These are phyloP conservation scores for Lecanicillium sp. DNA, from an alignment of 2,329 filamentous ascomycete genomes.

Conservation along the genomic window DNA sequence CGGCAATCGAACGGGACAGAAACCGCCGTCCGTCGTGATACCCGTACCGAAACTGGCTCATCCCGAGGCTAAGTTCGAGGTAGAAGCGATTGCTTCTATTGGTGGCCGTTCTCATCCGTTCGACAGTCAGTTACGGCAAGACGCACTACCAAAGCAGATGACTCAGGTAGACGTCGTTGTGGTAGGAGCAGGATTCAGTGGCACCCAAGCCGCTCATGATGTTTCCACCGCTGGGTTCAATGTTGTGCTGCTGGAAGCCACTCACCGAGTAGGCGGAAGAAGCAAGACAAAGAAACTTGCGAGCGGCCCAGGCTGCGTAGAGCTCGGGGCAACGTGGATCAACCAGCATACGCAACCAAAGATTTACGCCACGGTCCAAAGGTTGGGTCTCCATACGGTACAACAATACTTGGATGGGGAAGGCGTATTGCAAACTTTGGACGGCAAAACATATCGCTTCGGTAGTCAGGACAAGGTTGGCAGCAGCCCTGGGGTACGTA, in stretches of 20 bases:
- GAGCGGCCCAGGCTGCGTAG: slow-evolving; percentile 7
- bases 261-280: background rate
- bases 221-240: background rate
- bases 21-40: background rate
- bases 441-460: background rate
- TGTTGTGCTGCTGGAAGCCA: background rate
- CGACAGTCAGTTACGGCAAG: background rate
- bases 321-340: slow-evolving; percentile 12
- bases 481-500: background rate
- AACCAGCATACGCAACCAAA: slow-evolving; percentile 10
- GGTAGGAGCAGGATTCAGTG: background rate
- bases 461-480: background rate
- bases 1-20: background rate
- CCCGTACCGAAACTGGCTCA: background rate
- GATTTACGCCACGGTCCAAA: slow-evolving; percentile 3
- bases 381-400: slow-evolving; percentile 9
- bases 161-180: background rate
- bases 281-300: background rate
- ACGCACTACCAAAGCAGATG: background rate
- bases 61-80: background rate
- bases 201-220: background rate
- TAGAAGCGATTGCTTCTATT: background rate
- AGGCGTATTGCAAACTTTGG: slow-evolving; percentile 3
- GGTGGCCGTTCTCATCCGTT: background rate
- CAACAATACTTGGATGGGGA: slow-evolving; percentile 9